Evolutionary conservation across 1,284 basidiomycete species (phyloP).

Genomic region (Porodaedalea pini): DNA sequence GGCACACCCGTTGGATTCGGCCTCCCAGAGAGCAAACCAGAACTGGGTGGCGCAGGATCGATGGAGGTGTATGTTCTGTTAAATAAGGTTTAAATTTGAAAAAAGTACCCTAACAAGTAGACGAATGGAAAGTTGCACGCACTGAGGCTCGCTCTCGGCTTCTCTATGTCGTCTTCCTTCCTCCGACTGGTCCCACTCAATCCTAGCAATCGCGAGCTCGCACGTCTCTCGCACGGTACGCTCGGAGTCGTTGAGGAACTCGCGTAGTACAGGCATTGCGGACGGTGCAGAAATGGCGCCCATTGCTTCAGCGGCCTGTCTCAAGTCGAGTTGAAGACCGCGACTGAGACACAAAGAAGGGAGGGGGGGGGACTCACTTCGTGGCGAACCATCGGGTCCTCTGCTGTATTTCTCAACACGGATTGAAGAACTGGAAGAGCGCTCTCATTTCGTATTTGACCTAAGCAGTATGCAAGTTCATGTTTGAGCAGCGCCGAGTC

Average conservation of each 20-base stretch:
- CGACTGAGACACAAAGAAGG: neutral
- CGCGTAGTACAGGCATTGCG: constrained; percentile 69
- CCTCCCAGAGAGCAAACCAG: constrained; percentile 51
- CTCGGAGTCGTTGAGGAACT: constrained; percentile 74
- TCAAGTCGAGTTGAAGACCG: constrained; percentile 8
- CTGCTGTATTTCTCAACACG: constrained; percentile 65
- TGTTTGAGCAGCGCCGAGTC: constrained; percentile 93
- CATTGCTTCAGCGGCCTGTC: constrained; percentile 93
- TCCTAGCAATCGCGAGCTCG: constrained; percentile 94
- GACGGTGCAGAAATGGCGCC: constrained; percentile 81
- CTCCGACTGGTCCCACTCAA: constrained; percentile 86
- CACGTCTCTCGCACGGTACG: constrained; percentile 93
- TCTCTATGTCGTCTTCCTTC: constrained; percentile 55
- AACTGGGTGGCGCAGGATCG: constrained; percentile 89
- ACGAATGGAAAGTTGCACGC: neutral
- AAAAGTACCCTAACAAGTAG: no score
- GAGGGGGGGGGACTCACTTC: constrained; percentile 54
- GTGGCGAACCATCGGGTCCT: constrained; percentile 98
- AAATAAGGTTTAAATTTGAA: no score
- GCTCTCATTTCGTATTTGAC: constrained; percentile 76
- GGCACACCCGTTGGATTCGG: constrained; percentile 48
- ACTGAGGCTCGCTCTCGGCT: constrained; percentile 36
- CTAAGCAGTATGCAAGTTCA: constrained; percentile 95
- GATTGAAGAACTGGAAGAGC: constrained; percentile 80
- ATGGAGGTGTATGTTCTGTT: constrained; percentile 78